Percentiles rank a stretch among this genome's conserved stretches.
Conservation (phyloP, 139 green algal genomes). For the Zygnema circumcarinatum region DNA sequence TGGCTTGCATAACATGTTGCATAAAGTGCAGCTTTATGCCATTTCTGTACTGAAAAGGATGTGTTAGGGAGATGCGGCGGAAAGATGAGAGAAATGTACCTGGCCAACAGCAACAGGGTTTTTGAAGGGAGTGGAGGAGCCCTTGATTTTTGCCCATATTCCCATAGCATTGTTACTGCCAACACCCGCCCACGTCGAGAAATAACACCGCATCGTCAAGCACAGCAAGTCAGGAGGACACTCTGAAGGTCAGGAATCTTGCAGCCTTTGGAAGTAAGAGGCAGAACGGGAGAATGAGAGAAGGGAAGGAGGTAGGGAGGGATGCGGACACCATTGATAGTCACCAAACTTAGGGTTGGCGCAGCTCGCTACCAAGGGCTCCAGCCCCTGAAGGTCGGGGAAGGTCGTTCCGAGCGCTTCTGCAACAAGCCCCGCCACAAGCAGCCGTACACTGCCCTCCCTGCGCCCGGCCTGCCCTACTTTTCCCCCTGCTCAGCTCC, state of each 20-base stretch:
- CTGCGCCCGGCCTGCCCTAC: neutral
- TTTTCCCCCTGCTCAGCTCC: neutral
- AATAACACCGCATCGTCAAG: neutral
- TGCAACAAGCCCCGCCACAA: conserved; percentile 72
- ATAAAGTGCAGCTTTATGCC: too few relatives aligned
- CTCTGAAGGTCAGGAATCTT: too few relatives aligned
- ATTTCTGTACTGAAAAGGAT: too few relatives aligned
- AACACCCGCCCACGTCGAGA: neutral
- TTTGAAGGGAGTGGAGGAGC: conserved; percentile 72
- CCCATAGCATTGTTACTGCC: conserved; percentile 94
- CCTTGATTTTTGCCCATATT: conserved; percentile 83
- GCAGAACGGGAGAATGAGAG: too few relatives aligned
- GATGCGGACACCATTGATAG: conserved; percentile 78
- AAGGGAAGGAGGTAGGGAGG: neutral
- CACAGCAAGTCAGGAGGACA: conserved; percentile 10
- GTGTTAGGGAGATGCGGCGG: too few relatives aligned
- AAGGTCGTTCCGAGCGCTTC: conserved; percentile 73
- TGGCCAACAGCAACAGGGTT: conserved; percentile 82
- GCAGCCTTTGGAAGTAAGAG: too few relatives aligned
- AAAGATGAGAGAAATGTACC: too few relatives aligned
- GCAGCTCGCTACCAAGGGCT: conserved; percentile 69
- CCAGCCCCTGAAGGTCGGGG: conserved; percentile 64
- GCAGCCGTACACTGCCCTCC: neutral
- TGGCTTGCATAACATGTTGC: too few relatives aligned
- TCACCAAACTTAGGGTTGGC: conserved; percentile 87